A percentile compares a stretch with the other conserved stretches of the same genome.
Conservation (phyloP, 257 asterid species). For the Gentiana straminea region DNA sequence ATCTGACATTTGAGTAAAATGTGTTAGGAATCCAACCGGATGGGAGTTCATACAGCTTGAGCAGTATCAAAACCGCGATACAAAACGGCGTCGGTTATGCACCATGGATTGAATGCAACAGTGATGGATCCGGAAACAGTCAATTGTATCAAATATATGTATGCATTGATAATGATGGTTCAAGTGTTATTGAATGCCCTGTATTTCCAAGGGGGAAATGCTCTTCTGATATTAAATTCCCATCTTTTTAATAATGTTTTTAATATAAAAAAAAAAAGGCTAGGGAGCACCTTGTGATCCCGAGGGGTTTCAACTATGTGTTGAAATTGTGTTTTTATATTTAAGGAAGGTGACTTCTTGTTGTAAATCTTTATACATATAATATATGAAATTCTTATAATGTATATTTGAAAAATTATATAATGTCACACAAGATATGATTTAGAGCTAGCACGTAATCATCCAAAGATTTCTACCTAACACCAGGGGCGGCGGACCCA, state of each 20-base stretch:
- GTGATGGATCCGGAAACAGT: conserved; percentile 38
- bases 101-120: conserved; percentile 52
- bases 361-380: too few relatives aligned
- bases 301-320: too few relatives aligned
- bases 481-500: too few relatives aligned
- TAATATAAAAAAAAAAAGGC: neutral
- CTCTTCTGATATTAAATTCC: conserved; percentile 34
- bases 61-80: conserved; percentile 29
- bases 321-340: too few relatives aligned
- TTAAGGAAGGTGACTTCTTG: too few relatives aligned
- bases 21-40: conserved; percentile 43
- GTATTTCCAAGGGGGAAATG: conserved; percentile 47
- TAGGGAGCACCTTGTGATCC: neutral
- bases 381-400: too few relatives aligned
- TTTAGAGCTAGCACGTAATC: too few relatives aligned
- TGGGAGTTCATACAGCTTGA: conserved; percentile 38
- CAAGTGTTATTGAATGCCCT: conserved; percentile 45
- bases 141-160: conserved; percentile 51
- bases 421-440: too few relatives aligned
- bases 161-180: conserved; percentile 39
- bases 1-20: neutral
- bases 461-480: too few relatives aligned
- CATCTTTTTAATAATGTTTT: conserved; percentile 29
- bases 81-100: conserved; percentile 27
- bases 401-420: too few relatives aligned